phyloP scores from a whole-genome alignment of 1,284 basidiomycete species.

The Ustilago bromivora region DNA sequence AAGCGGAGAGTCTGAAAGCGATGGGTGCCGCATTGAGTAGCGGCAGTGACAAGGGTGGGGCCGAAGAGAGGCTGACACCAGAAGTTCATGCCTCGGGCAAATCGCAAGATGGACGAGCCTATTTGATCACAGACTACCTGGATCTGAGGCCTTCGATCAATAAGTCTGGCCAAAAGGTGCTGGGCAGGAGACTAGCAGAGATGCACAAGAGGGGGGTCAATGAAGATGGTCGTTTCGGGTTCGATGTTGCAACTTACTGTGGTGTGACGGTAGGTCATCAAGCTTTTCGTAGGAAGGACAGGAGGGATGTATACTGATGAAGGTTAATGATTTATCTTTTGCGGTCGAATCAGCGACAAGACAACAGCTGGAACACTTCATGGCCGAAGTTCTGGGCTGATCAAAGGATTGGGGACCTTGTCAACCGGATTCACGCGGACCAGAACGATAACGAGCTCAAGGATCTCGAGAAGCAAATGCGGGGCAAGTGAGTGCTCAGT shows the following conservation, averaged over 20 bases:
- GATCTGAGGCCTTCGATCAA: constrained; percentile 29
- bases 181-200: constrained; percentile 27
- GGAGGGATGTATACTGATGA: not conserved
- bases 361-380: constrained; percentile 44
- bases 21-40: constrained; percentile 17
- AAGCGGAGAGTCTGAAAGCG: constrained; percentile 35
- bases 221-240: constrained; percentile 33
- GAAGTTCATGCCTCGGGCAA: constrained; percentile 36
- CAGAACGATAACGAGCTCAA: constrained; percentile 29
- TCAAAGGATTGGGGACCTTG: constrained; percentile 39
- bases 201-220: constrained; percentile 36
- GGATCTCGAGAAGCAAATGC: constrained; percentile 35
- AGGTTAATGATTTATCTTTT: not conserved
- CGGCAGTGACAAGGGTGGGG: not conserved
- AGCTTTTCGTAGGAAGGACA: too few species aligned
- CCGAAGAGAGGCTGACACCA: constrained; percentile 14
- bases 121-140: constrained; percentile 40
- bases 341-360: constrained; percentile 22
- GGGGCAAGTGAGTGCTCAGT: constrained; percentile 19
- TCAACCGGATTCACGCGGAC: constrained; percentile 22
- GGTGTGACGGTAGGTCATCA: constrained; percentile 33
- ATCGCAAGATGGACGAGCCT: constrained; percentile 24
- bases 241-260: constrained; percentile 38
- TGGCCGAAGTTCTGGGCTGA: constrained; percentile 46
- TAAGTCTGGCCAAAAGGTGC: constrained; percentile 16